Evolutionary conservation across 306 rosid species (phyloP).

Genomic region (Bauhinia variegata): DNA sequence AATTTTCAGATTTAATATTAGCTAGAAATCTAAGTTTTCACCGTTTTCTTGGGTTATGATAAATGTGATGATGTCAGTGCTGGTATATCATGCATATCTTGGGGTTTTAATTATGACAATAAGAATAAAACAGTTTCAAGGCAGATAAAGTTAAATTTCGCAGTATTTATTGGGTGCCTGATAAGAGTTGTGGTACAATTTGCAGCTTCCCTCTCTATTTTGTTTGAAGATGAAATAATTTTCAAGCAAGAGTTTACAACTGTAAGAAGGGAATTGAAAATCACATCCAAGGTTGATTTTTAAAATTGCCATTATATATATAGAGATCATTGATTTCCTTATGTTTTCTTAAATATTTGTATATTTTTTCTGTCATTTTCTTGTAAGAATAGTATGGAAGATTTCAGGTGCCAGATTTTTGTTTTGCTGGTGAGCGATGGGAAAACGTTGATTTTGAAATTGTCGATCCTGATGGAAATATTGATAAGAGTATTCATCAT

Average conservation of each 20-base stretch:
- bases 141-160: background rate
- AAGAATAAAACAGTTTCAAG: background rate
- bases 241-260: conserved; percentile 41
- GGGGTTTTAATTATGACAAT: background rate
- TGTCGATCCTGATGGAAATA: conserved; percentile 44
- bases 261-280: conserved; percentile 45
- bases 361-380: background rate
- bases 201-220: conserved; percentile 57
- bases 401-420: conserved; percentile 53
- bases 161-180: background rate
- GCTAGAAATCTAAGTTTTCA: background rate
- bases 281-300: conserved; percentile 47
- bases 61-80: background rate
- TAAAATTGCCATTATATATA: background rate
- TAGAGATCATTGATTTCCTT: conserved; percentile 5
- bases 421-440: conserved; percentile 44
- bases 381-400: background rate
- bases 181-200: background rate
- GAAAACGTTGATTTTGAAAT: conserved; percentile 55
- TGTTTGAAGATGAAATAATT: conserved; percentile 24
- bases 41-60: background rate
- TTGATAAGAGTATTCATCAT: conserved; percentile 51
- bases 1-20: background rate
- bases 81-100: background rate
- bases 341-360: background rate